phyloP scores from a whole-genome alignment of 2,329 filamentous ascomycete species.

The Xylaria sp. region DNA sequence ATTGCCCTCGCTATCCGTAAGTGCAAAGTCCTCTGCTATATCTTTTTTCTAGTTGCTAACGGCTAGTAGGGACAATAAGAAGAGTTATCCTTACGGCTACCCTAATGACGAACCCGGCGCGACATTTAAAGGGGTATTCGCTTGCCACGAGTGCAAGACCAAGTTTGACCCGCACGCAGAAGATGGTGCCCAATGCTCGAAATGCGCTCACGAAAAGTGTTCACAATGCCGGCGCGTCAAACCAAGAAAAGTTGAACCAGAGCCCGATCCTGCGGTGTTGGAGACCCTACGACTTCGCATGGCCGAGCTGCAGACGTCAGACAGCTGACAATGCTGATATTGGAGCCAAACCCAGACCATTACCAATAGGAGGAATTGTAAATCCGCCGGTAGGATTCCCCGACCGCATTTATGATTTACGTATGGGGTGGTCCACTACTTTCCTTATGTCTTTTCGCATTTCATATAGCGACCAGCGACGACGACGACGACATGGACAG shows the following conservation, averaged over 20 bases:
- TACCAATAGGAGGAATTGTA: neutral
- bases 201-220: slow-evolving; percentile 71
- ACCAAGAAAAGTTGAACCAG: slow-evolving; percentile 69
- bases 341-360: neutral
- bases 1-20: slow-evolving; percentile 83
- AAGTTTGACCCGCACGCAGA: slow-evolving; percentile 64
- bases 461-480: slow-evolving; percentile 30
- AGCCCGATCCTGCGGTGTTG: slow-evolving; percentile 70
- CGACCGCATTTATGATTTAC: neutral
- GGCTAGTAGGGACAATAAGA: slow-evolving; percentile 67
- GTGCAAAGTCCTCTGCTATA: slow-evolving; percentile 51
- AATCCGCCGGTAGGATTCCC: slow-evolving; percentile 1
- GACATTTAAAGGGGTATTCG: slow-evolving; percentile 63
- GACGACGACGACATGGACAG: slow-evolving; percentile 24
- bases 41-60: slow-evolving; percentile 29
- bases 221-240: slow-evolving; percentile 67
- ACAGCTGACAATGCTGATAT: slow-evolving; percentile 11
- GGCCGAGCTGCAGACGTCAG: slow-evolving; percentile 31
- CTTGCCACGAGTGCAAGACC: slow-evolving; percentile 72
- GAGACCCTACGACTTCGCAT: slow-evolving; percentile 61
- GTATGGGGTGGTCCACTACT: slow-evolving; percentile 8
- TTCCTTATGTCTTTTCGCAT: slow-evolving; percentile 22
- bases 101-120: slow-evolving; percentile 71
- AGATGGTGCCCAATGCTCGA: slow-evolving; percentile 65
- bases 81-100: slow-evolving; percentile 76